These are phyloP conservation scores for Pulveroboletus sp. DNA, from an alignment of 768 basidiomycete species.

Conservation along the genomic window DNA sequence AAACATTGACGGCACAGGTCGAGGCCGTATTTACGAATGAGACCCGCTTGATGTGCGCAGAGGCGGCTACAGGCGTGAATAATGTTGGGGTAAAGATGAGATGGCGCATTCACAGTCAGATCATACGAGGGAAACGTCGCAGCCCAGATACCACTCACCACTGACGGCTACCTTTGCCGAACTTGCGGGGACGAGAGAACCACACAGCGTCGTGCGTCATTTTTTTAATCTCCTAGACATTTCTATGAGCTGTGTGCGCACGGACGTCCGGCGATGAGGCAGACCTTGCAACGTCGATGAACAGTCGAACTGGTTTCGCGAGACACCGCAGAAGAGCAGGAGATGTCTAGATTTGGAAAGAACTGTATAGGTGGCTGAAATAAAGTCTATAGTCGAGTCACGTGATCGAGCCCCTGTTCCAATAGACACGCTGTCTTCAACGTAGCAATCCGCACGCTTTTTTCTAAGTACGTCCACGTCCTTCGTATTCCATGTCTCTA, in stretches of 20 bases:
- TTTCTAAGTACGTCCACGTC: no score
- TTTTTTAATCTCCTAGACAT: constrained; percentile 44
- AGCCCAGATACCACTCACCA: constrained; percentile 65
- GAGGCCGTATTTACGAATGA: constrained; percentile 95
- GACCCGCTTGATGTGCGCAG: constrained; percentile 95
- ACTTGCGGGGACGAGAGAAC: constrained; percentile 95
- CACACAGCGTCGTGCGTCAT: constrained; percentile 99
- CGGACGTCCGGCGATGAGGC: neutral
- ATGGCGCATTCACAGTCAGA: neutral
- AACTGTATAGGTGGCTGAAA: constrained; percentile 30
- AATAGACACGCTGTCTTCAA: no score
- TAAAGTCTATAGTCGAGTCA: constrained; percentile 13
- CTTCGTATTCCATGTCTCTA: no score
- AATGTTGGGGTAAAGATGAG: no score
- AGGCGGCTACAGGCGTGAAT: constrained; percentile 59
- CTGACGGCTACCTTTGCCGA: constrained; percentile 91
- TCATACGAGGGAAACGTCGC: neutral
- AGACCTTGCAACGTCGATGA: constrained; percentile 22
- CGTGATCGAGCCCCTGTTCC: neutral
- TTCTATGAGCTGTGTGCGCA: neutral
- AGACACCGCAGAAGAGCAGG: neutral
- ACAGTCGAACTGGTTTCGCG: neutral
- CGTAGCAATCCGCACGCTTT: no score
- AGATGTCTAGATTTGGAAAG: constrained; percentile 6
- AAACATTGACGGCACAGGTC: constrained; percentile 98